Conservation (phyloP, 305 asterid genomes). For the Stenogyne calaminthoides region DNA sequence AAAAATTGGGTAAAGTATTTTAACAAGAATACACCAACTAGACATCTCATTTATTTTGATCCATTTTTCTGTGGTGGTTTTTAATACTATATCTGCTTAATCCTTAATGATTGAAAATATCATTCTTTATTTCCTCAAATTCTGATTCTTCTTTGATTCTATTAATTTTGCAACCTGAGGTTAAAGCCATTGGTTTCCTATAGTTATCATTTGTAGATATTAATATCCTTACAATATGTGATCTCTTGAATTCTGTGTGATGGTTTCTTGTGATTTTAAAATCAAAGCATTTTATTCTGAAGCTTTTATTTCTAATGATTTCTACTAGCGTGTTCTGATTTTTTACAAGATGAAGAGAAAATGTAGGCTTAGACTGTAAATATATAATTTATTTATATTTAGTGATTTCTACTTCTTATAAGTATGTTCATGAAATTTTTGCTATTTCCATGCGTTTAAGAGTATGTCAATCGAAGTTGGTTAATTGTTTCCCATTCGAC, state of each 20-base stretch:
- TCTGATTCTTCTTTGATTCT: background rate
- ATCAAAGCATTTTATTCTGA: background rate
- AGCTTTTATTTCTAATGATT: background rate
- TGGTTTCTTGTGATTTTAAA: constrained; percentile 12
- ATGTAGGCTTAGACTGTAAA: background rate
- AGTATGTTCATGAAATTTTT: constrained; percentile 1
- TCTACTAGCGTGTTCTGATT: background rate
- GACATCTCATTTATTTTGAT: background rate
- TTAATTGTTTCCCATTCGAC: constrained; percentile 15
- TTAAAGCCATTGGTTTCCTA: background rate
- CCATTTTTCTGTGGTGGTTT: background rate
- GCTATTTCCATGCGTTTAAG: background rate
- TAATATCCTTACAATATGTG: background rate
- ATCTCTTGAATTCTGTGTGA: background rate
- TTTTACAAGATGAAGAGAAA: constrained; percentile 1
- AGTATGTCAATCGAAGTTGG: background rate
- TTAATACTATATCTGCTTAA: background rate
- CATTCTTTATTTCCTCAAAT: background rate
- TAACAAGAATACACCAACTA: background rate
- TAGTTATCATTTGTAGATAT: background rate
- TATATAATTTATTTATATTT: background rate
- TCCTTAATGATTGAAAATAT: background rate
- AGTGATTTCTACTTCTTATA: background rate
- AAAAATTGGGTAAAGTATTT: background rate
- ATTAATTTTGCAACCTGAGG: background rate